These are phyloP conservation scores for Aspergillus puulaauensis DNA, from an alignment of 2,329 filamentous ascomycete genomes.

Conservation along the genomic window DNA sequence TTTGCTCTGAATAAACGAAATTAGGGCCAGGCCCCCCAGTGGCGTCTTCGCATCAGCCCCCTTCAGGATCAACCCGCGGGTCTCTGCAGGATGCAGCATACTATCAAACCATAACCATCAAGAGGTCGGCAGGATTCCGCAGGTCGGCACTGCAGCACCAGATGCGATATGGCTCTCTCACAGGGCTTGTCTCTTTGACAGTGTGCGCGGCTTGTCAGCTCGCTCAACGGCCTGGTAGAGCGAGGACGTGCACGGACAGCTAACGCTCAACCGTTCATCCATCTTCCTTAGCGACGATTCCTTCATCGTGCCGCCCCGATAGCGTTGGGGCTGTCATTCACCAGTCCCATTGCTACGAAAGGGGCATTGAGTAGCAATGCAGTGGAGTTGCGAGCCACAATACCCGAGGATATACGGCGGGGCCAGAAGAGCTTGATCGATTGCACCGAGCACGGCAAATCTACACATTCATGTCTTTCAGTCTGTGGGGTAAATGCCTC, in stretches of 20 bases:
- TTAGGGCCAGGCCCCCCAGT: no score
- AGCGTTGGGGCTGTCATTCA: neutral
- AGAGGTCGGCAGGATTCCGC: no score
- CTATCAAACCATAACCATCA: no score
- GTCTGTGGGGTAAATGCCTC: neutral
- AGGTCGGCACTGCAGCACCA: no score
- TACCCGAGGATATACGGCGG: neutral
- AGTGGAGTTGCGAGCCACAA: neutral
- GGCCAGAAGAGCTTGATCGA: neutral
- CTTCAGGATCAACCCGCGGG: no score
- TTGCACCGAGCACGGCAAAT: neutral
- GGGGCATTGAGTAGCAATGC: neutral
- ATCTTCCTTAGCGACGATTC: neutral
- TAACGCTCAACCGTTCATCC: neutral
- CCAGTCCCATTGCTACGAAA: neutral
- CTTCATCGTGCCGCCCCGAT: neutral
- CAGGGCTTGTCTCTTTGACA: no score
- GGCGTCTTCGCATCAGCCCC: no score
- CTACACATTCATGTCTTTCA: neutral
- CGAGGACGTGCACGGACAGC: neutral
- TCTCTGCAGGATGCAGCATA: no score
- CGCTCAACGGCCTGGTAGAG: neutral
- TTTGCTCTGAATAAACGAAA: no score
- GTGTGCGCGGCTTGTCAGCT: no score
- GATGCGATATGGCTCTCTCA: no score